These are phyloP conservation scores for Saccharomycopsis malanga DNA, from an alignment of 805 yeast genomes.

Conservation along the genomic window DNA sequence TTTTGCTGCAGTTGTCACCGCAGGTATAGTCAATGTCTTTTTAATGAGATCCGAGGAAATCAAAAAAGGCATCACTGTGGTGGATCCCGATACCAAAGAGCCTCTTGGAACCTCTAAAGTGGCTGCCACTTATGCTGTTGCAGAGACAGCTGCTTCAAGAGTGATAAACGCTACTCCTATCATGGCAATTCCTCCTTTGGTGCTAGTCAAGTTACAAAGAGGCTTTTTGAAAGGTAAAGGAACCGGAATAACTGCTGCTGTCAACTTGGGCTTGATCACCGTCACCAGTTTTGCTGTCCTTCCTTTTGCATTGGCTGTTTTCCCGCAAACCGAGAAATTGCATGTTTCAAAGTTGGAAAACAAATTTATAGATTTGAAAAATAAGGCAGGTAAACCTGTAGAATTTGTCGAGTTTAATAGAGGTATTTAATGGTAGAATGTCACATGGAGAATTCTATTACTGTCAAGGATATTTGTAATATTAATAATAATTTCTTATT, in stretches of 20 bases:
- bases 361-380: constrained; percentile 53
- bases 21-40: constrained; percentile 94
- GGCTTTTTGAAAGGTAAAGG: constrained; percentile 63
- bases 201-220: constrained; percentile 71
- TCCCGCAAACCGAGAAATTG: constrained; percentile 80
- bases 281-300: constrained; percentile 79
- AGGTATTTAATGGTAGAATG: constrained; percentile 82
- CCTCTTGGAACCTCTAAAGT: constrained; percentile 67
- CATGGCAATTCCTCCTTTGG: constrained; percentile 92
- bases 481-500: too few relatives aligned
- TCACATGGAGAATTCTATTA: too few relatives aligned
- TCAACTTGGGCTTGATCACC: constrained; percentile 82
- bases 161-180: constrained; percentile 95
- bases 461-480: too few relatives aligned
- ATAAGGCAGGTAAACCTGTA: constrained; percentile 51
- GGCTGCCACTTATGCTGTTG: constrained; percentile 91
- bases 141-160: constrained; percentile 92
- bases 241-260: constrained; percentile 52
- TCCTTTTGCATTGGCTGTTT: constrained; percentile 92
- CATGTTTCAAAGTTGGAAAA: constrained; percentile 55
- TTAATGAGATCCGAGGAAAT: constrained; percentile 95
- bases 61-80: constrained; percentile 59
- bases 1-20: constrained; percentile 96
- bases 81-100: constrained; percentile 54
- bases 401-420: constrained; percentile 77